Evolutionary conservation across 2,329 filamentous ascomycete species (phyloP).

Genomic region (Pseudogymnoascus pannorum): DNA sequence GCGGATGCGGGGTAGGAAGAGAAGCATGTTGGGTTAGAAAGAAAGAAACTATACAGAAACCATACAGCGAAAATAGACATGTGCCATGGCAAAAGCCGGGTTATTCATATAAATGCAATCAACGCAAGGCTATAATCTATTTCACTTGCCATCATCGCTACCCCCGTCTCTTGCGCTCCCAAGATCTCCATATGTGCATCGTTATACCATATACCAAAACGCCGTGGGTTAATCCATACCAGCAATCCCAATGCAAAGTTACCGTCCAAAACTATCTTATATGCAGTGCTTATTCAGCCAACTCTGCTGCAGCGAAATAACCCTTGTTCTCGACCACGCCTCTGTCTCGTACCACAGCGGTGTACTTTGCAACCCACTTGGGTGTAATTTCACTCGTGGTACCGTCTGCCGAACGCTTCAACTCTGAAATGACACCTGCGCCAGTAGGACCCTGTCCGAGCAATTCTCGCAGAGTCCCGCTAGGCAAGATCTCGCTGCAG

Average conservation of each 20-base stretch:
- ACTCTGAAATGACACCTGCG: conserved; percentile 62
- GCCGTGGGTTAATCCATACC: not conserved
- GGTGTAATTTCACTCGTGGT: conserved; percentile 59
- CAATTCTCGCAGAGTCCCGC: conserved; percentile 76
- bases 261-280: conserved; percentile 11
- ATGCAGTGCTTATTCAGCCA: conserved; percentile 38
- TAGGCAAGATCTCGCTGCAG: conserved; percentile 82
- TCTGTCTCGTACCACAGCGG: conserved; percentile 84
- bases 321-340: conserved; percentile 98
- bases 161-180: not conserved
- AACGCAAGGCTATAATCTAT: conserved; percentile 1
- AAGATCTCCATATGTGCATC: conserved; percentile 5
- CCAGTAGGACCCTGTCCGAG: conserved; percentile 66
- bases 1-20: conserved; percentile 86
- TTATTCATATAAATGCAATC: conserved; percentile 2
- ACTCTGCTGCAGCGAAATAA: conserved; percentile 82
- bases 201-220: not conserved
- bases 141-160: not conserved
- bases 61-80: not conserved
- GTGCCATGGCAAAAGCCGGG: not conserved
- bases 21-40: conserved; percentile 82
- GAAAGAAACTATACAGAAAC: not conserved
- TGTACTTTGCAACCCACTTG: conserved; percentile 96
- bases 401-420: conserved; percentile 55
- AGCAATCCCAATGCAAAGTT: conserved; percentile 12